Evolutionary conservation across 208 protist species (phyloP).

Genomic region (Trypanosoma brucei): DNA sequence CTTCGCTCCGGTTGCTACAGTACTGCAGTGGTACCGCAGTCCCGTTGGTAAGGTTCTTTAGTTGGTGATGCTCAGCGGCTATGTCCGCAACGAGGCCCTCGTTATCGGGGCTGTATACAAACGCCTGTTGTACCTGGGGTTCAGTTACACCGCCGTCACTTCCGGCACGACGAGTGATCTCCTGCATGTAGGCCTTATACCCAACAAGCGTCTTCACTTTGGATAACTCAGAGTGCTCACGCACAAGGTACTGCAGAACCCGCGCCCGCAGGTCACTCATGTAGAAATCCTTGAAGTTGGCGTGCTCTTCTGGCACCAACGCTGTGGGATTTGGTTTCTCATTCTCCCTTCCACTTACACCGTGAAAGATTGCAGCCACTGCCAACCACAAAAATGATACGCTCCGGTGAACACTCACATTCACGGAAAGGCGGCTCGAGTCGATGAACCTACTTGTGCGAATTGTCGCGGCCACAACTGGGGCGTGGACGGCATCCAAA

Average conservation of each 20-base stretch:
- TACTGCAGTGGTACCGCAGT: slow-evolving; percentile 45
- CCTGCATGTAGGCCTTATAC: slow-evolving; percentile 8
- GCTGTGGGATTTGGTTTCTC: slow-evolving; percentile 28
- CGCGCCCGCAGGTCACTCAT: slow-evolving; percentile 76
- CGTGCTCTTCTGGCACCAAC: slow-evolving; percentile 68
- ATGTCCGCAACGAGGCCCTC: slow-evolving; percentile 64
- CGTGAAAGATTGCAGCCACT: slow-evolving; percentile 64
- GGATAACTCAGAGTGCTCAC: slow-evolving; percentile 9
- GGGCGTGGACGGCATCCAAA: slow-evolving; percentile 70
- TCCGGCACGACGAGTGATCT: slow-evolving; percentile 22
- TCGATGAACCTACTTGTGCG: slow-evolving; percentile 65
- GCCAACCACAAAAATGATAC: slow-evolving; percentile 84
- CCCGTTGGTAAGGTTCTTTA: slow-evolving; percentile 45
- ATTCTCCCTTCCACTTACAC: slow-evolving; percentile 22
- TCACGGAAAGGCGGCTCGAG: slow-evolving; percentile 62
- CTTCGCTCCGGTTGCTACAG: slow-evolving; percentile 64
- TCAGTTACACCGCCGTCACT: slow-evolving; percentile 20
- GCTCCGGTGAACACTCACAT: slow-evolving; percentile 78
- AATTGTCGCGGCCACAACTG: slow-evolving; percentile 52
- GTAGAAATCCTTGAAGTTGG: slow-evolving; percentile 89
- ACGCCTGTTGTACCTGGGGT: slow-evolving; percentile 34
- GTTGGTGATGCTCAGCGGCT: slow-evolving; percentile 52
- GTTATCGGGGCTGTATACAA: slow-evolving; percentile 51
- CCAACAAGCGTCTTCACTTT: slow-evolving; percentile 6
- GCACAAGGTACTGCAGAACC: slow-evolving; percentile 54